These are phyloP conservation scores for Apiospora pterosperma DNA, from an alignment of 2,329 filamentous ascomycete species.

Conservation along the genomic window DNA sequence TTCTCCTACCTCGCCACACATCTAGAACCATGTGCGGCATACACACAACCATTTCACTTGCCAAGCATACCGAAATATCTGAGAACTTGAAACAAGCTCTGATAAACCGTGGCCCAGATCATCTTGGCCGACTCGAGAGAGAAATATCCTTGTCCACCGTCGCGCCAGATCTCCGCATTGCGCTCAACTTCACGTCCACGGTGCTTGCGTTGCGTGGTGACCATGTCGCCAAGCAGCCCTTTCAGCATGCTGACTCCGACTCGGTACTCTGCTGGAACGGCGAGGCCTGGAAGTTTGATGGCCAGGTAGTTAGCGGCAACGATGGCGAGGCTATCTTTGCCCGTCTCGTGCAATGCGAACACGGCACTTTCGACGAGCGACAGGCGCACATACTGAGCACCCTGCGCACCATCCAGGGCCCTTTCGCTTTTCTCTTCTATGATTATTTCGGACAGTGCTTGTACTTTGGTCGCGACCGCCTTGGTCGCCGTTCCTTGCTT, in stretches of 20 bases:
- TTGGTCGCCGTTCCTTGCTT: constrained; percentile 83
- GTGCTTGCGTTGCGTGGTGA: constrained; percentile 87
- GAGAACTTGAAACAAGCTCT: constrained; percentile 42
- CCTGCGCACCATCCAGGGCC: constrained; percentile 67
- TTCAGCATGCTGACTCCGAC: constrained; percentile 51
- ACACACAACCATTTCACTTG: constrained; percentile 45
- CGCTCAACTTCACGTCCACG: constrained; percentile 71
- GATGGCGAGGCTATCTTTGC: constrained; percentile 71
- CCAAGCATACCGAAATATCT: constrained; percentile 26
- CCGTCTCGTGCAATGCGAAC: constrained; percentile 31
- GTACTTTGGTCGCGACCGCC: constrained; percentile 81
- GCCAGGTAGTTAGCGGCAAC: constrained; percentile 62
- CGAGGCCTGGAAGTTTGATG: constrained; percentile 79
- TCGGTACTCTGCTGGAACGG: constrained; percentile 95
- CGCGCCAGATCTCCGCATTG: constrained; percentile 14
- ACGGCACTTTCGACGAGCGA: constrained; percentile 19
- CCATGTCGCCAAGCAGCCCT: constrained; percentile 68
- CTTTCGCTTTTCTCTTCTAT: constrained; percentile 86
- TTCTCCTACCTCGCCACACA: neutral
- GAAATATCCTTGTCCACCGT: constrained; percentile 14
- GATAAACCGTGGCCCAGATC: constrained; percentile 57
- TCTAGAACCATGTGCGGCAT: constrained; percentile 56
- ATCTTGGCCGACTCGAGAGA: constrained; percentile 42
- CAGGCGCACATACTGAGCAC: constrained; percentile 42
- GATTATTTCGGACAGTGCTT: constrained; percentile 60